Percentiles rank a stretch among this genome's conserved stretches.
These are phyloP conservation scores for Fusarium secorum DNA, from an alignment of 2,329 filamentous ascomycete species.

Conservation along the genomic window DNA sequence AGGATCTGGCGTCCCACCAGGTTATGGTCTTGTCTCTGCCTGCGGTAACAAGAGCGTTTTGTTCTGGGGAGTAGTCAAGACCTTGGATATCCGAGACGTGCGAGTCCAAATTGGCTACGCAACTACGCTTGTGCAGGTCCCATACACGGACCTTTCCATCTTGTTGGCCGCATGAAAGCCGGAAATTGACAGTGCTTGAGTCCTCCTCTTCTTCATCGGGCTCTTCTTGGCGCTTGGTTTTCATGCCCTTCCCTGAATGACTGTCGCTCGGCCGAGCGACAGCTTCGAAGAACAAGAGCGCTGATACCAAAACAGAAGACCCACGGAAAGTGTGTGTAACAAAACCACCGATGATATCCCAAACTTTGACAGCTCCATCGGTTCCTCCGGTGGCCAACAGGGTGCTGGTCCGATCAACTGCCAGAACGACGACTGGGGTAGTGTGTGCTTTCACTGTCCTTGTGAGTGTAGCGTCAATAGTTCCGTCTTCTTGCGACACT, in stretches of 20 bases:
- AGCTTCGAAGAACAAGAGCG: slow-evolving; percentile 89
- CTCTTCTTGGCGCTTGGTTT: slow-evolving; percentile 43
- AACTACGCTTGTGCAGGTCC: slow-evolving; percentile 85
- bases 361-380: slow-evolving; percentile 93
- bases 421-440: slow-evolving; percentile 86
- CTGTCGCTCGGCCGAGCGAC: slow-evolving; percentile 53
- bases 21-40: slow-evolving; percentile 94
- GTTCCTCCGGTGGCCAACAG: slow-evolving; percentile 91
- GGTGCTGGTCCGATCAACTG: slow-evolving; percentile 86
- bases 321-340: slow-evolving; percentile 95
- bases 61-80: slow-evolving; percentile 78
- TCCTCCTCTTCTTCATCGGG: slow-evolving; percentile 52
- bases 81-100: slow-evolving; percentile 95
- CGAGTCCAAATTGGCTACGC: slow-evolving; percentile 81
- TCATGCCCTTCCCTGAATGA: slow-evolving; percentile 48
- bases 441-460: slow-evolving; percentile 89
- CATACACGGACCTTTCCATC: slow-evolving; percentile 92
- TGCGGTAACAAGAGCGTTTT: slow-evolving; percentile 81
- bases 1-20: slow-evolving; percentile 86
- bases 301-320: slow-evolving; percentile 89
- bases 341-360: slow-evolving; percentile 91
- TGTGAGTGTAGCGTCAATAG: slow-evolving; percentile 71
- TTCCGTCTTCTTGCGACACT: slow-evolving; percentile 62
- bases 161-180: slow-evolving; percentile 89
- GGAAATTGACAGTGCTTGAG: slow-evolving; percentile 66